Base-by-base conservation (phyloP, 805 yeast genomes). In the Starmera caribaea region DNA sequence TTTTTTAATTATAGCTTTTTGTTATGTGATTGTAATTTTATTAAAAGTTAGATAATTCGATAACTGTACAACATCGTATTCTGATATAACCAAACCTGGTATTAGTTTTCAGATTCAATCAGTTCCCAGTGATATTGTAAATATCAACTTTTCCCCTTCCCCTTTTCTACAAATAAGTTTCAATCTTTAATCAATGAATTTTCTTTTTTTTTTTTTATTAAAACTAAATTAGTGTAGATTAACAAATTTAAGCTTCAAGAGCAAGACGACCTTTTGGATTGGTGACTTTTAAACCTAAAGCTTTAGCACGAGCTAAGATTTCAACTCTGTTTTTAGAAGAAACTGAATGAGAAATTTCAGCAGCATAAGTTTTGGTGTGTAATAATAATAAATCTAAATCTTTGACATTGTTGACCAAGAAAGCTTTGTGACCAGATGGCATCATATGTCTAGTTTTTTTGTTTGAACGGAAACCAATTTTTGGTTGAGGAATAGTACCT, bases 401-500 rank as follows among this genome's bases (percentile, higher is more conserved):
- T 68, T 78, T 77, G 52, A 80, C 63, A 86, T 92, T 92, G 68
- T 83, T 78, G 61, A 92, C 96, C 62, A 88, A 75, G 80, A 84
- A 84, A 62, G 85, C 81, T 81, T 88, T 94, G 94, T 86, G 96
- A 69, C 99, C 99, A 52, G 96, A 85, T 69, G 97, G 96, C 66
- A 76, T 72, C 76, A 92, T 66, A 81, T 81, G 86, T 73, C 82
- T 87, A 68, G 98, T 92, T 81, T 83, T 88, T 79, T 87, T 92
- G 96, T 92, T 88, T 61, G 97, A 88, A 75, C 98, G 97, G 80
- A 86, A 92, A 80, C 99, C 99, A 64, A 92, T 89, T 79, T 84
- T 89, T 79, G 99, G 99, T 80, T 90, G 95, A 63, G 89, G 78
- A 68, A 92, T 86, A 74, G 90, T 83, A 68, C 98, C 98, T 82